phyloP scores from a whole-genome alignment of 768 basidiomycete genomes.

The Boletus pseudo-olivaceus region DNA sequence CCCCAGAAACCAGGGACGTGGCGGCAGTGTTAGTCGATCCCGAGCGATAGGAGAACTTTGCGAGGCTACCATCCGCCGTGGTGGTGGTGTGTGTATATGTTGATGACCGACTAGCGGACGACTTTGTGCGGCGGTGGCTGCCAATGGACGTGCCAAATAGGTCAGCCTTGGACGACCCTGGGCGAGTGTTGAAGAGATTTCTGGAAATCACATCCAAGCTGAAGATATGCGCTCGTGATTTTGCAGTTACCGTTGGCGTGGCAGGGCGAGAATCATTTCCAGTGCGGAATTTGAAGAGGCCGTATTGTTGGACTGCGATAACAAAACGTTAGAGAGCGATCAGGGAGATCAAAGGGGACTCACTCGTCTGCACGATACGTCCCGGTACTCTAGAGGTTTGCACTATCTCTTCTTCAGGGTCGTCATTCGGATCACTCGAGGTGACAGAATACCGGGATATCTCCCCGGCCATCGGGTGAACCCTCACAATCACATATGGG shows the following conservation, averaged over 20 bases:
- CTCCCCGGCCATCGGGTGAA: constrained; percentile 82
- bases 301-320: constrained; percentile 74
- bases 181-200: constrained; percentile 74
- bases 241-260: constrained; percentile 78
- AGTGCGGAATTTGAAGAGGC: constrained; percentile 84
- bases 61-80: constrained; percentile 62
- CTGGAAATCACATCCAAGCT: constrained; percentile 87
- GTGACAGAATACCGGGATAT: constrained; percentile 75
- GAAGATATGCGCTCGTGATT: constrained; percentile 76
- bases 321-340: neutral
- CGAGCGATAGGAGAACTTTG: constrained; percentile 70
- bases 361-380: constrained; percentile 80
- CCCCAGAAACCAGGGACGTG: constrained; percentile 57
- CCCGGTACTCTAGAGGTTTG: constrained; percentile 70
- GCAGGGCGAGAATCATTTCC: constrained; percentile 74
- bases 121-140: constrained; percentile 59
- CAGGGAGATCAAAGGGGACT: constrained; percentile 24
- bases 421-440: constrained; percentile 70
- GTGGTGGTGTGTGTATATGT: constrained; percentile 67
- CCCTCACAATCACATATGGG: constrained; percentile 75
- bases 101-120: constrained; percentile 69
- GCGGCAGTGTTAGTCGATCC: constrained; percentile 62
- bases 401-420: constrained; percentile 78
- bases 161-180: constrained; percentile 68
- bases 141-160: constrained; percentile 73